These are phyloP conservation scores for Saturnispora zaruensis DNA, from an alignment of 805 yeast species.

Conservation along the genomic window DNA sequence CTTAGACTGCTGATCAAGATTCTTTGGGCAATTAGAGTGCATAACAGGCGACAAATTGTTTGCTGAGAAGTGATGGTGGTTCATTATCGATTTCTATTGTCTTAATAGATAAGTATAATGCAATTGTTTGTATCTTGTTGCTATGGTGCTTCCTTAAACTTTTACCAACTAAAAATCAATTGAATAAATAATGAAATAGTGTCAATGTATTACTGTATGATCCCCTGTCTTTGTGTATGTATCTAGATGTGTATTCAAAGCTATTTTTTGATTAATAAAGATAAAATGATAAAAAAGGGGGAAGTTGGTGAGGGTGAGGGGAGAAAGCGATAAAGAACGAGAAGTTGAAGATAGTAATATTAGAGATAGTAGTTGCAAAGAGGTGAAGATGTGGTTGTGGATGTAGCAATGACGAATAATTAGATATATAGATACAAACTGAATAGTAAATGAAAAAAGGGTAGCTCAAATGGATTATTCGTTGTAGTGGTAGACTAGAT, in stretches of 20 bases:
- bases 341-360: not conserved
- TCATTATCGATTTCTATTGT: not conserved
- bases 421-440: not conserved
- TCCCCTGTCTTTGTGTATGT: not conserved
- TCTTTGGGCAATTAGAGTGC: not conserved
- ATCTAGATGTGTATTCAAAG: not conserved
- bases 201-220: too few relatives aligned
- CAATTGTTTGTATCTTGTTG: not conserved
- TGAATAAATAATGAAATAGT: not conserved
- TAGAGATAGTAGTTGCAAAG: not conserved
- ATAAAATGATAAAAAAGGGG: not conserved
- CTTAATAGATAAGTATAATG: not conserved
- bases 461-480: conserved; percentile 36
- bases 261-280: not conserved
- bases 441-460: not conserved
- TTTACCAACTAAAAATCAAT: not conserved
- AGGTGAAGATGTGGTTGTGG: not conserved
- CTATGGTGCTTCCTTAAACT: not conserved
- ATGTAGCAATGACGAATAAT: not conserved
- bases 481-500: conserved; percentile 84
- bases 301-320: not conserved
- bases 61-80: not conserved
- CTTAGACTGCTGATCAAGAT: not conserved
- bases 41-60: not conserved
- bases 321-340: not conserved